Percentiles rank a stretch among this genome's conserved stretches.
Evolutionary conservation across 345 rosid genomes (phyloP).

Genomic region (Lumnitzera littorea): DNA sequence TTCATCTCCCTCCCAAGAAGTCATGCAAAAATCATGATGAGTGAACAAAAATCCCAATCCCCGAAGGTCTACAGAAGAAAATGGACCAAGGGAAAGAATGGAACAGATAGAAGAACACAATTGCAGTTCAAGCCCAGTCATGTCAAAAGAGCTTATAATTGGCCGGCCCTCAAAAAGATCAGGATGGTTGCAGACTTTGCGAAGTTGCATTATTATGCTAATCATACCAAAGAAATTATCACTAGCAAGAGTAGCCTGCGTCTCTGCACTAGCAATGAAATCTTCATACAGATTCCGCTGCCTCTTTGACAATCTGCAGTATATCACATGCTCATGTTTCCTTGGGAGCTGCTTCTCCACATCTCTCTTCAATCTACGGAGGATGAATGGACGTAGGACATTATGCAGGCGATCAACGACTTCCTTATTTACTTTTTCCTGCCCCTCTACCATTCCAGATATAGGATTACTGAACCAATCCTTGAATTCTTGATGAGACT

Average conservation of each 20-base stretch:
- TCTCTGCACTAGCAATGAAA: slow-evolving; percentile 97
- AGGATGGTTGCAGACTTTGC: slow-evolving; percentile 99
- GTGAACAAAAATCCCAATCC: slow-evolving; percentile 78
- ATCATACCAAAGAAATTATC: slow-evolving; percentile 98
- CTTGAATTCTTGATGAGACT: slow-evolving; percentile 99
- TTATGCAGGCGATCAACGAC: slow-evolving; percentile 97
- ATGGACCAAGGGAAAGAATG: slow-evolving; percentile 50
- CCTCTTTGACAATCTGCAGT: slow-evolving; percentile 92
- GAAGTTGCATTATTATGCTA: slow-evolving; percentile 97
- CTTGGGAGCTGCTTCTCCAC: slow-evolving; percentile 96
- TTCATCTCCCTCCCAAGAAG: slow-evolving; percentile 89
- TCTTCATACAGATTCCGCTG: slow-evolving; percentile 98
- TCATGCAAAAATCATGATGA: slow-evolving; percentile 66
- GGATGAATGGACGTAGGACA: slow-evolving; percentile 97
- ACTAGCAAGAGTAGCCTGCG: slow-evolving; percentile 94
- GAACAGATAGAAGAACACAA: slow-evolving; percentile 75
- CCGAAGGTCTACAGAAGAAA: slow-evolving; percentile 51
- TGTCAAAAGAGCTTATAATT: slow-evolving; percentile 93
- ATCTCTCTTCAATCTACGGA: slow-evolving; percentile 93
- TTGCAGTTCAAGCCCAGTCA: slow-evolving; percentile 68
- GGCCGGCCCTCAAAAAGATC: slow-evolving; percentile 99
- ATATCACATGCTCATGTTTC: slow-evolving; percentile 90
- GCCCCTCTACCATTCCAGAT: slow-evolving; percentile 99
- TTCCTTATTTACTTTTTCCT: slow-evolving; percentile 93
- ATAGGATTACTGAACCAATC: slow-evolving; percentile 99